phyloP scores from a whole-genome alignment of 1,139 yeast species.

The Debaryomyces singareniensis region DNA sequence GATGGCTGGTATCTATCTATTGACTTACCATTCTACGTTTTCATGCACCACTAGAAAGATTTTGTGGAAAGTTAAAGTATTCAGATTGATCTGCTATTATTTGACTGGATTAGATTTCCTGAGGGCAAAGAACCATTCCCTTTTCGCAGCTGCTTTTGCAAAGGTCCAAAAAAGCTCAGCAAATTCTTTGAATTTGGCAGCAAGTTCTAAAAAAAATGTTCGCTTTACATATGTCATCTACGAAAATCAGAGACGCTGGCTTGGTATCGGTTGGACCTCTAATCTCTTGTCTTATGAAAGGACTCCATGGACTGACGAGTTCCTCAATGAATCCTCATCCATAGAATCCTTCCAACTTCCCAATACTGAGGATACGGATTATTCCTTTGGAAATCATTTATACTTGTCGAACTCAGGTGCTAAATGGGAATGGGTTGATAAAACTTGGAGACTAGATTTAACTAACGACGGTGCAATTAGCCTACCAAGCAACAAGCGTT shows the following conservation, averaged over 20 bases:
- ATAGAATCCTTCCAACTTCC: slow-evolving; percentile 79
- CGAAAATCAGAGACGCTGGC: slow-evolving; percentile 96
- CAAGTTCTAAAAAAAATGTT: slow-evolving; percentile 48
- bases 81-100: slow-evolving; percentile 68
- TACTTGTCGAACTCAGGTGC: slow-evolving; percentile 40
- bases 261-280: slow-evolving; percentile 97
- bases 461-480: slow-evolving; percentile 85
- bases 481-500: slow-evolving; percentile 54
- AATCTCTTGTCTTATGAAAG: slow-evolving; percentile 87
- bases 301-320: slow-evolving; percentile 96
- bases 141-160: slow-evolving; percentile 53
- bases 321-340: slow-evolving; percentile 75
- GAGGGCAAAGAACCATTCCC: slow-evolving; percentile 40
- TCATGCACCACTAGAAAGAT: slow-evolving; percentile 74
- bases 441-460: slow-evolving; percentile 83
- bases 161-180: slow-evolving; percentile 52
- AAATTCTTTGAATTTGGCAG: slow-evolving; percentile 11
- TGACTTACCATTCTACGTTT: slow-evolving; percentile 85
- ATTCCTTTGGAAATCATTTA: slow-evolving; percentile 15
- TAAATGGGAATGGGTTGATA: slow-evolving; percentile 93
- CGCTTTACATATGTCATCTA: slow-evolving; percentile 88
- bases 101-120: slow-evolving; percentile 84
- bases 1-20: slow-evolving; percentile 51
- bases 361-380: slow-evolving; percentile 40
- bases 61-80: slow-evolving; percentile 73